A percentile compares a stretch with the other conserved stretches of the same genome.
Evolutionary conservation across 2,329 filamentous ascomycete genomes (phyloP).

Genomic region (Lachnellula occidentalis): DNA sequence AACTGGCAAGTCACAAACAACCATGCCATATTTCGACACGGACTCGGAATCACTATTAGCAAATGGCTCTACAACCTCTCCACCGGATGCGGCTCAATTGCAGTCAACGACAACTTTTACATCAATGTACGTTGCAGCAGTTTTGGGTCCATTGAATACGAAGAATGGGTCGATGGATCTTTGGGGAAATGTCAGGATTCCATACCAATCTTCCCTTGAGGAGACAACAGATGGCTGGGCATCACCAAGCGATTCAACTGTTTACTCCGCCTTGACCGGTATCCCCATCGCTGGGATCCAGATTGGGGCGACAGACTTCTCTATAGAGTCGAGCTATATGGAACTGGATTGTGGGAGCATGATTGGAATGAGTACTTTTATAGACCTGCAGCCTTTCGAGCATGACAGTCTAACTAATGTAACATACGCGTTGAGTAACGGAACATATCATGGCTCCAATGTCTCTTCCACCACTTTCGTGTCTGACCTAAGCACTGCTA

Average conservation of each 20-base stretch:
- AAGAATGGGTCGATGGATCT: constrained; percentile 6
- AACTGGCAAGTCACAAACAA: neutral
- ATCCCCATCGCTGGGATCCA: constrained; percentile 4
- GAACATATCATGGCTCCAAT: constrained; percentile 3
- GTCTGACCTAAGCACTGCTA: neutral
- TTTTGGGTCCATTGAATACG: neutral
- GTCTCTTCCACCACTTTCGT: neutral
- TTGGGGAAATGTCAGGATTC: constrained; percentile 11
- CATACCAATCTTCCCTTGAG: constrained; percentile 5
- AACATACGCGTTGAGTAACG: constrained; percentile 2
- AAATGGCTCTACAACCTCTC: neutral
- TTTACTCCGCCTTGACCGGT: constrained; percentile 8
- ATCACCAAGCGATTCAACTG: neutral
- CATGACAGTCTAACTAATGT: neutral
- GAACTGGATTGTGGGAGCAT: constrained; percentile 3
- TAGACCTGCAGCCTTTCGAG: neutral
- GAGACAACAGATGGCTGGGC: neutral
- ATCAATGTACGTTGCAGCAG: constrained; percentile 5
- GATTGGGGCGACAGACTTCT: neutral
- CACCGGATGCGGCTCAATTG: neutral
- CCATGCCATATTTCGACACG: constrained; percentile 6
- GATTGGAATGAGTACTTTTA: neutral
- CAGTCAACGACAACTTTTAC: neutral
- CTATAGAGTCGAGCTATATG: constrained; percentile 9
- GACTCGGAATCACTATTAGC: constrained; percentile 7